phyloP scores from a whole-genome alignment of 345 rosid genomes.

The Linum usitatissimum region DNA sequence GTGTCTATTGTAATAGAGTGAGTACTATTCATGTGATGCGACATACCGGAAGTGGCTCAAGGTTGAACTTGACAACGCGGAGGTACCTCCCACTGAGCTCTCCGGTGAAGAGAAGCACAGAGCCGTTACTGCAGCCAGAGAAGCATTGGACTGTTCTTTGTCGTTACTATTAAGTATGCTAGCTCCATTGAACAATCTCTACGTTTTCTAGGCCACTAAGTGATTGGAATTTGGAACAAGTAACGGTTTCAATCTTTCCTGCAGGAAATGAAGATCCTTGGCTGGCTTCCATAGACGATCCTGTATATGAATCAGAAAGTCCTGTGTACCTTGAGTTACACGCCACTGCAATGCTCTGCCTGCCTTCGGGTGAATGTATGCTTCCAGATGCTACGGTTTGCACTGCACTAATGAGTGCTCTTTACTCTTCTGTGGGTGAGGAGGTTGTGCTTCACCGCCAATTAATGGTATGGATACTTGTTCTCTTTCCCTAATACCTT shows the following conservation, averaged over 20 bases:
- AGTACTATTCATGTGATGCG: constrained; percentile 94
- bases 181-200: constrained; percentile 5
- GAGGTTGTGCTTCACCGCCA: constrained; percentile 68
- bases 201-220: not conserved
- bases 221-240: constrained; percentile 6
- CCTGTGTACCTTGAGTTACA: constrained; percentile 71
- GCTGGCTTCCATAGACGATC: constrained; percentile 56
- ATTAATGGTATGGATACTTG: constrained; percentile 47
- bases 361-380: constrained; percentile 91
- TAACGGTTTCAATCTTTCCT: constrained; percentile 15
- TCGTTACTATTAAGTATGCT: constrained; percentile 58
- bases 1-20: constrained; percentile 38
- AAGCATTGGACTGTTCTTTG: constrained; percentile 54
- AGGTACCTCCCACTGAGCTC: constrained; percentile 49
- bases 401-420: constrained; percentile 82
- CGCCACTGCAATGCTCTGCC: constrained; percentile 79
- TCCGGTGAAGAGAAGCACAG: constrained; percentile 67
- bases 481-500: constrained; percentile 1
- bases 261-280: constrained; percentile 64
- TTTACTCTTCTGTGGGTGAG: constrained; percentile 73
- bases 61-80: constrained; percentile 64
- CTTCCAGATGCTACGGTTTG: constrained; percentile 82
- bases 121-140: constrained; percentile 52
- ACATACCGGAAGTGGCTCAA: constrained; percentile 93
- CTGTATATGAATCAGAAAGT: constrained; percentile 34